phyloP scores from a whole-genome alignment of 352 stramenopile species.

The Globisporangium viniferum region DNA sequence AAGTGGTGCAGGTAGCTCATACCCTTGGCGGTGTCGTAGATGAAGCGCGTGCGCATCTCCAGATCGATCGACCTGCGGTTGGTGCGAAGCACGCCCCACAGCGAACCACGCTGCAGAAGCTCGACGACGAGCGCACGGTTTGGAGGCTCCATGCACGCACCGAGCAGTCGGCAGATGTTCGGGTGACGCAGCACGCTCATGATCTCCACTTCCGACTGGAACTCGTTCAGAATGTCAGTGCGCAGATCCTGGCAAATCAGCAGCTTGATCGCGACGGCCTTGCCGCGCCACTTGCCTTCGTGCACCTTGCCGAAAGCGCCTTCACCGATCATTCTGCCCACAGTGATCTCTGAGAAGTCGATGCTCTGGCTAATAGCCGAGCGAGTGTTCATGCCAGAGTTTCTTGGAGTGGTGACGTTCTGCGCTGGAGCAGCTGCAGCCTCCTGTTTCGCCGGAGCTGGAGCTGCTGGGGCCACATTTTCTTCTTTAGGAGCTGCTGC shows the following conservation, averaged over 20 bases:
- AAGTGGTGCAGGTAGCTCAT: constrained; percentile 87
- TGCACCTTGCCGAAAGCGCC: constrained; percentile 68
- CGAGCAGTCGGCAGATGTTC: constrained; percentile 95
- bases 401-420: constrained; percentile 1
- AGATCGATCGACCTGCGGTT: constrained; percentile 53
- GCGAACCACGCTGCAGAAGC: constrained; percentile 84
- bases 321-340: constrained; percentile 64
- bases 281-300: constrained; percentile 63
- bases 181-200: constrained; percentile 90
- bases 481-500: background rate
- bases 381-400: constrained; percentile 18
- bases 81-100: constrained; percentile 90
- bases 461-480: background rate
- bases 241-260: constrained; percentile 66
- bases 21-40: constrained; percentile 75
- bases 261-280: constrained; percentile 64
- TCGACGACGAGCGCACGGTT: constrained; percentile 94
- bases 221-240: constrained; percentile 59
- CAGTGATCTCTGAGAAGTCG: constrained; percentile 53
- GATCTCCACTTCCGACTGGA: constrained; percentile 71
- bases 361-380: constrained; percentile 44
- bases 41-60: constrained; percentile 55
- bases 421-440: background rate
- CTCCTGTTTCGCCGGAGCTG: background rate
- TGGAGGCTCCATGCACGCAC: constrained; percentile 90